Base-by-base conservation (phyloP, 192 early-diverging fungal genomes). In the Entomortierella parvispora region DNA sequence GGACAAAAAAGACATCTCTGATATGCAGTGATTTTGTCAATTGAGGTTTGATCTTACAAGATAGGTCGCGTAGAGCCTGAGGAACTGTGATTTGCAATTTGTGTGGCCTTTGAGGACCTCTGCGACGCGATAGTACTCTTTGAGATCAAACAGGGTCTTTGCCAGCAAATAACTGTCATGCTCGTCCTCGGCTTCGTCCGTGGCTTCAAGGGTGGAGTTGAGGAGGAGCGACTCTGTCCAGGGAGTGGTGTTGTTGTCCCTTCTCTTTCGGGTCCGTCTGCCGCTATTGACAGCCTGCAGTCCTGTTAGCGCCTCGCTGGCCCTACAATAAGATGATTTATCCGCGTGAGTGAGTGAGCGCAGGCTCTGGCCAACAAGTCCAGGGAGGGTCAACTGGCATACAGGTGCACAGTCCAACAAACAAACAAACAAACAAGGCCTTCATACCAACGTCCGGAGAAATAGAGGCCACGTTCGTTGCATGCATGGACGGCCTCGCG, bases 41-140 rank as follows among this genome's bases (percentile, higher is more conserved):
- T 2, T 45, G 51, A 65, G 50, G 65, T 55, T 34, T 75, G 68
- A 43, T n/a, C 83, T 71, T 84, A 86, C 90, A 57, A 96, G 77
- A 70, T 87, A 95, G 70, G 80, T 87, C 14, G 93, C 77, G 69
- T 97, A 97, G 18, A 94, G 74, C 65, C 89, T 78, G n/a, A 96
- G 75, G 80, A 96, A 97, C 51, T 79, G 59, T 3, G 88, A 84
- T 46, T 86, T 84, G 11, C 82, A 71, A 25, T 85, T 81, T 0
- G 22, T 54, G 44, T 85, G 87, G 43, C 71, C 79, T 46, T 85
- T 68, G 17, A 94, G 72, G 0, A 81, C 45, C 63, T 67, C 81
- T 1, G 86, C 80, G 23, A 85, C 89, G 7, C 88, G 84, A 68
- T 92, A 90, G 62, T 86, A 92, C 62, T 95, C 90, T 57, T 88